Evolutionary conservation across 768 basidiomycete species (phyloP).

Genomic region (Calocybe indica): DNA sequence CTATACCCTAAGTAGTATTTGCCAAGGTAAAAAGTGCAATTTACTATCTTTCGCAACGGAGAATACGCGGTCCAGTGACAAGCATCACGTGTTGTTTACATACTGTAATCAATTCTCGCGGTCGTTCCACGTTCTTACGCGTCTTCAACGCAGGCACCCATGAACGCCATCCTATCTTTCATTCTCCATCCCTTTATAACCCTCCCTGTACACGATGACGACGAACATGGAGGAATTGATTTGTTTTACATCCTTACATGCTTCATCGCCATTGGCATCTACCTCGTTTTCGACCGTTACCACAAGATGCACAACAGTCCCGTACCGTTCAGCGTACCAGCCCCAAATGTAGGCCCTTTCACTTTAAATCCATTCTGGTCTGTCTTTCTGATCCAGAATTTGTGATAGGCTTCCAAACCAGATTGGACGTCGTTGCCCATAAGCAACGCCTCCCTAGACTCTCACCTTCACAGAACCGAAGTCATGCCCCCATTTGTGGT

Average conservation of each 20-base stretch:
- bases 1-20: background rate
- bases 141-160: slow-evolving; percentile 15
- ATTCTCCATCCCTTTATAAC: slow-evolving; percentile 51
- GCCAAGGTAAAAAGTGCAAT: background rate
- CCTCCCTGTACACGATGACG: slow-evolving; percentile 42
- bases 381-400: background rate
- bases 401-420: slow-evolving; percentile 49
- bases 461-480: slow-evolving; percentile 52
- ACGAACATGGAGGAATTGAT: slow-evolving; percentile 48
- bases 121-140: slow-evolving; percentile 4
- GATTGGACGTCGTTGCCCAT: slow-evolving; percentile 52
- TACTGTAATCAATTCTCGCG: background rate
- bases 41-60: too few relatives aligned
- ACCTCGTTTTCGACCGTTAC: slow-evolving; percentile 70
- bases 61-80: too few relatives aligned
- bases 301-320: slow-evolving; percentile 70
- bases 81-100: background rate
- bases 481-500: slow-evolving; percentile 45
- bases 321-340: slow-evolving; percentile 53
- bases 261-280: slow-evolving; percentile 76
- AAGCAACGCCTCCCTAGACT: slow-evolving; percentile 51
- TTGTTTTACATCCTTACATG: slow-evolving; percentile 60
- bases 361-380: slow-evolving; percentile 4
- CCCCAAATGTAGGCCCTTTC: slow-evolving; percentile 49
- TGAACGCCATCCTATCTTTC: slow-evolving; percentile 41